Conservation (phyloP, 176 grass and related monocot species). For the Carex littledalei region DNA sequence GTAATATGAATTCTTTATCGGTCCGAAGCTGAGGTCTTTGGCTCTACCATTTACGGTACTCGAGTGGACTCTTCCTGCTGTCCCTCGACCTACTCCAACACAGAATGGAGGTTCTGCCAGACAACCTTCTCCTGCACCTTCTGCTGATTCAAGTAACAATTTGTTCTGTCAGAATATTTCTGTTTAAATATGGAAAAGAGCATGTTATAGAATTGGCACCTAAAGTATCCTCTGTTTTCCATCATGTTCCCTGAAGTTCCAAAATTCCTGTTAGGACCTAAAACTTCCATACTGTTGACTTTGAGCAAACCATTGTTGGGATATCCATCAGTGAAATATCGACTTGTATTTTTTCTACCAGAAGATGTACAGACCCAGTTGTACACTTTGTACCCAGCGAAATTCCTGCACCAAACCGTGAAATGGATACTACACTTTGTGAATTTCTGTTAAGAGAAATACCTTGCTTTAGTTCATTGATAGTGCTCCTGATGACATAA, state of each 20-base stretch:
- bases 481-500: not conserved
- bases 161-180: not conserved
- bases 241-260: not conserved
- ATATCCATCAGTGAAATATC: not conserved
- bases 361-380: conserved; percentile 11
- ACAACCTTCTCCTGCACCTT: conserved; percentile 33
- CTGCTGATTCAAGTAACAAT: conserved; percentile 37
- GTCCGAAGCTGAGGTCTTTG: conserved; percentile 96
- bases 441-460: not conserved
- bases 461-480: not conserved
- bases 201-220: not conserved
- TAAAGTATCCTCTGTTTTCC: not conserved
- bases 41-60: conserved; percentile 99
- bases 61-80: conserved; percentile 92
- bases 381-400: too few relatives aligned
- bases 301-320: not conserved
- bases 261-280: not conserved
- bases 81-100: conserved; percentile 51
- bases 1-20: conserved; percentile 15
- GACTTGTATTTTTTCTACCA: not conserved
- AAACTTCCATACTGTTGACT: not conserved
- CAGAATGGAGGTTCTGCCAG: conserved; percentile 36
- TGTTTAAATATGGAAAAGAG: not conserved
- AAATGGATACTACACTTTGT: not conserved
- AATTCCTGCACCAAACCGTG: not conserved